Percentiles rank a stretch among this genome's conserved stretches.
Evolutionary conservation across 768 basidiomycete genomes (phyloP).

Genomic region (Trametes cingulata): DNA sequence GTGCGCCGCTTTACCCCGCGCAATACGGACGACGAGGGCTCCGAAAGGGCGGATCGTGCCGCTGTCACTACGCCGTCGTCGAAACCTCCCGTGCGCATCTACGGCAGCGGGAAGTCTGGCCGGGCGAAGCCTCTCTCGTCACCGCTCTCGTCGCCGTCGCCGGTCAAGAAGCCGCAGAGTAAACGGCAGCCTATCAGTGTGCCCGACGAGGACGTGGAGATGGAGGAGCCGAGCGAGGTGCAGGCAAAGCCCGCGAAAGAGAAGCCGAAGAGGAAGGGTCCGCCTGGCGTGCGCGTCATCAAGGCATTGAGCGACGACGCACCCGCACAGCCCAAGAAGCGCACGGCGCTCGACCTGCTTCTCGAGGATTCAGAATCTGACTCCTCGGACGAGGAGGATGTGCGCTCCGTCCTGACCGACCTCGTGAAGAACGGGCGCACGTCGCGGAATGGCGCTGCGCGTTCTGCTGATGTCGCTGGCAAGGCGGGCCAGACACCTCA

Average conservation of each 20-base stretch:
- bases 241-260: background rate
- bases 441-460: background rate
- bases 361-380: slow-evolving; percentile 1
- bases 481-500: background rate
- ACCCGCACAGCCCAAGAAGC: background rate
- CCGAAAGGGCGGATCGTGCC: background rate
- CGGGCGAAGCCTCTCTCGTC: background rate
- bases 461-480: background rate
- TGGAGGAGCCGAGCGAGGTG: slow-evolving; percentile 8
- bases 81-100: slow-evolving; percentile 2
- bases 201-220: background rate
- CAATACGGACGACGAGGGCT: slow-evolving; percentile 16
- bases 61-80: background rate
- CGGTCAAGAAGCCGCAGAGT: slow-evolving; percentile 2
- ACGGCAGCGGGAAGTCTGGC: slow-evolving; percentile 8
- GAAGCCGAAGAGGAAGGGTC: slow-evolving; percentile 5
- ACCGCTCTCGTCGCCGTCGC: background rate
- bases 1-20: slow-evolving; percentile 9
- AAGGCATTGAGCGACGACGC: background rate
- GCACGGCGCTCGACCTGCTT: background rate
- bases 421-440: slow-evolving; percentile 8
- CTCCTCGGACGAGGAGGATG: slow-evolving; percentile 14
- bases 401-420: slow-evolving; percentile 12
- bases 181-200: background rate
- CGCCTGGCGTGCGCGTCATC: slow-evolving; percentile 8